phyloP scores from a whole-genome alignment of 306 rosid genomes.

The Ormosia emarginata region DNA sequence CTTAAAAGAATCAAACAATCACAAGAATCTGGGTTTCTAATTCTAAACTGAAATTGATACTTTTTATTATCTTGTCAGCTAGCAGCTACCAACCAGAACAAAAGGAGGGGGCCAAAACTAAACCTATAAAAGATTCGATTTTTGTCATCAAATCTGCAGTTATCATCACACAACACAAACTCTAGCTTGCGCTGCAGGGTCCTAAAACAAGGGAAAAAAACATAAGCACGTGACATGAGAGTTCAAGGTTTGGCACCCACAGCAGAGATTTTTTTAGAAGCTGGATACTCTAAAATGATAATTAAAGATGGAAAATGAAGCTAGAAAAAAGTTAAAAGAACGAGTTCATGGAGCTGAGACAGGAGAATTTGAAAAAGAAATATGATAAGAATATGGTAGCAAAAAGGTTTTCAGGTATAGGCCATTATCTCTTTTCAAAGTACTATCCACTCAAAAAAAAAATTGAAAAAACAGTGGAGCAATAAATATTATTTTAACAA shows the following conservation, averaged over 20 bases:
- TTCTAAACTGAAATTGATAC: slow-evolving; percentile 23
- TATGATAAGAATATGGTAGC: slow-evolving; percentile 35
- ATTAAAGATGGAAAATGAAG: slow-evolving; percentile 24
- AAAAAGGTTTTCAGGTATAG: slow-evolving; percentile 26
- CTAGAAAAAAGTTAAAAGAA: not conserved
- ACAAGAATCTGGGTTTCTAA: slow-evolving; percentile 48
- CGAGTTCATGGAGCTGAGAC: slow-evolving; percentile 38
- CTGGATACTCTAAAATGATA: not conserved
- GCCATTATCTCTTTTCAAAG: slow-evolving; percentile 60
- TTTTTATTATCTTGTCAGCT: slow-evolving; percentile 29
- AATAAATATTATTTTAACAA: slow-evolving; percentile 21
- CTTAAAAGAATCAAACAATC: slow-evolving; percentile 47
- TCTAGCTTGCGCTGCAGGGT: slow-evolving; percentile 28
- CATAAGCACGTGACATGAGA: slow-evolving; percentile 43
- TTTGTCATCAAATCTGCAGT: slow-evolving; percentile 30
- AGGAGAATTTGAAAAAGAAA: slow-evolving; percentile 32
- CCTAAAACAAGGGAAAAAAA: slow-evolving; percentile 24
- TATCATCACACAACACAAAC: slow-evolving; percentile 25
- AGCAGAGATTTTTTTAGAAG: slow-evolving; percentile 20
- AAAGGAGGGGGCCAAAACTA: slow-evolving; percentile 31
- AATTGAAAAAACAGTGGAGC: slow-evolving; percentile 1
- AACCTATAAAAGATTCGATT: slow-evolving; percentile 40
- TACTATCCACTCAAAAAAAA: slow-evolving; percentile 47
- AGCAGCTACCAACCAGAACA: slow-evolving; percentile 47
- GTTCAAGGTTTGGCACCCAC: slow-evolving; percentile 28